A percentile compares a stretch with the other conserved stretches of the same genome.
Conservation (phyloP, 495 filamentous ascomycete genomes). For the Aspergillus bertholletiae region DNA sequence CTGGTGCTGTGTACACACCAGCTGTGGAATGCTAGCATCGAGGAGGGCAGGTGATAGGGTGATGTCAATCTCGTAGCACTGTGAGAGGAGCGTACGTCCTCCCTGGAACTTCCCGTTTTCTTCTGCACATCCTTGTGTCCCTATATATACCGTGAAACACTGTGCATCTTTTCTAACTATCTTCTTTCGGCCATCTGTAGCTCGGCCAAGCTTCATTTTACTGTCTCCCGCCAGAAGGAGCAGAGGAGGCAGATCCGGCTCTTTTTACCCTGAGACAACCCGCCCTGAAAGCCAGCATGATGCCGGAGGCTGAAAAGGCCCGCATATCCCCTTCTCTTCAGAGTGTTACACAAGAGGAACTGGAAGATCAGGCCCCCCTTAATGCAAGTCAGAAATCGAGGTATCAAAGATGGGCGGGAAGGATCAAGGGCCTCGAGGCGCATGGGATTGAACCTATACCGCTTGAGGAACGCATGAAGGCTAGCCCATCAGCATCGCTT, state of each 20-base stretch:
- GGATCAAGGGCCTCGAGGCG: slow-evolving; percentile 54
- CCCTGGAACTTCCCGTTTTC: slow-evolving; percentile 4
- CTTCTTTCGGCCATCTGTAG: background rate
- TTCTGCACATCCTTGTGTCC: background rate
- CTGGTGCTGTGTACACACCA: slow-evolving; percentile 6
- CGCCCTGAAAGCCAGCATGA: slow-evolving; percentile 8
- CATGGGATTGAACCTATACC: slow-evolving; percentile 67
- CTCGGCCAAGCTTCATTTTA: background rate
- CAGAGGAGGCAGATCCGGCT: background rate
- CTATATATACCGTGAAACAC: slow-evolving; percentile 6
- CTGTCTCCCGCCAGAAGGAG: background rate
- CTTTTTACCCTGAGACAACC: background rate
- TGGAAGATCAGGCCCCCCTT: background rate
- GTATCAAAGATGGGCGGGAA: slow-evolving; percentile 31
- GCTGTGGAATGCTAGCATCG: slow-evolving; percentile 18
- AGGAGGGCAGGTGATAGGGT: slow-evolving; percentile 13
- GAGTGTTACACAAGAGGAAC: slow-evolving; percentile 17
- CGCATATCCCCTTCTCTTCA: slow-evolving; percentile 14
- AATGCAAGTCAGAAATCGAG: slow-evolving; percentile 9
- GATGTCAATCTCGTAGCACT: slow-evolving; percentile 11
- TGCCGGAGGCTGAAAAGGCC: slow-evolving; percentile 12
- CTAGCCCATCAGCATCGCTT: slow-evolving; percentile 34
- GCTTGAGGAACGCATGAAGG: slow-evolving; percentile 44
- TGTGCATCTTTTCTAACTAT: background rate
- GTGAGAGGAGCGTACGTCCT: background rate